Evolutionary conservation across 345 rosid genomes (phyloP), one percentile per base, ranked within the genome.

Genomic region (Psidium friedrichsthalianum): DNA sequence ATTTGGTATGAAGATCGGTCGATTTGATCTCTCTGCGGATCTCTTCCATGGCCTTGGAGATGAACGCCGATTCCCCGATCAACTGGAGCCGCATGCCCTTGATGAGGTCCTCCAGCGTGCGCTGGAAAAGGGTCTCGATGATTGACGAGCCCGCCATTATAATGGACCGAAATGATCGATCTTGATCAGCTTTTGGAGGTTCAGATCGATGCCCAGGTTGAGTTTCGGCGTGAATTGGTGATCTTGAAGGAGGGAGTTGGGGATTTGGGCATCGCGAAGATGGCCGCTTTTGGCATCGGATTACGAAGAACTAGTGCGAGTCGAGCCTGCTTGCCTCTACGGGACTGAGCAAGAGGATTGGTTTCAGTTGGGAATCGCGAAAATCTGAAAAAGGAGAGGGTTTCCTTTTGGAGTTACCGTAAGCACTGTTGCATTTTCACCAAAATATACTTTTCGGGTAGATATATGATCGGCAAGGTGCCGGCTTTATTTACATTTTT

Each of bases 111-210:
- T 95, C 99, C 74, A 96, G 91, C 83, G 89, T 92, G 53, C 99
- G 96, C 86, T 97, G 99, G 90, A 97, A 97, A 47, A 97, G 92
- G 86, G 89, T 87, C 83, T 95, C 99, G 95, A 96, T 95, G 14
- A 97, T 90, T n/a, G 99, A 94, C 85, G 91, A 85, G 2, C 94
- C 89, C 81, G 95, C 92, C 98, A 95, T 94, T 56, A 16, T 51
- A 49, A 22, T 18, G 82, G 74, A 13, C 83, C 55, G 55, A 29
- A 85, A 47, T 47, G 18, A 47, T 20, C 55, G 83, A 76, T 36
- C 56, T 40, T 56, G 82, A 51, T 29, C 18, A 36, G 59, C 42
- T 69, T 42, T 49, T 80, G 74, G 78, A 78, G 56, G 47, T 59
- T 47, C 58, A 32, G 52, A 22, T 82, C 51, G 42, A 56, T 82